A percentile compares a stretch with the other conserved stretches of the same genome.
Conservation (phyloP, 2,329 filamentous ascomycete genomes). For the Cordyceps sp. region DNA sequence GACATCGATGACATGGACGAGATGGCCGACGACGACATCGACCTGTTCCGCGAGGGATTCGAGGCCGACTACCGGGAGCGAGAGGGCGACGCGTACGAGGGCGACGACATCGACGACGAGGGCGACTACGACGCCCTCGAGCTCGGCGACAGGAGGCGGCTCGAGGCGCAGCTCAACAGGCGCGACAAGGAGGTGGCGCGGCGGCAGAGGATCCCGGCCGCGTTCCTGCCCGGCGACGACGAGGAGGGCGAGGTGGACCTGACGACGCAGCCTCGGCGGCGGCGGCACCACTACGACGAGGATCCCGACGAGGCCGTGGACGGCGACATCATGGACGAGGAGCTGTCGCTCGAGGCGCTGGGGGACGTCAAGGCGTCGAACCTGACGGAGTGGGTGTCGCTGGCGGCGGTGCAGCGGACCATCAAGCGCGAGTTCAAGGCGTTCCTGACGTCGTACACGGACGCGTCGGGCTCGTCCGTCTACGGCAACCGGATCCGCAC, state of each 20-base stretch:
- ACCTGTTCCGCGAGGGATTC: slow-evolving; percentile 59
- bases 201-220: slow-evolving; percentile 49
- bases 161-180: slow-evolving; percentile 58
- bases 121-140: slow-evolving; percentile 58
- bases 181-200: slow-evolving; percentile 58
- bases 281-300: slow-evolving; percentile 85
- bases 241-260: slow-evolving; percentile 75
- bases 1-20: slow-evolving; percentile 67
- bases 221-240: slow-evolving; percentile 66
- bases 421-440: slow-evolving; percentile 95
- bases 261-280: slow-evolving; percentile 67
- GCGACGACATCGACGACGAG: slow-evolving; percentile 60
- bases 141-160: slow-evolving; percentile 45
- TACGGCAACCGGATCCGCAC: slow-evolving; percentile 90
- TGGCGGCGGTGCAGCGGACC: slow-evolving; percentile 76
- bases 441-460: slow-evolving; percentile 91
- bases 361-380: slow-evolving; percentile 87
- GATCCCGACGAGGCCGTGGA: slow-evolving; percentile 85
- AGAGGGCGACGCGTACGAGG: slow-evolving; percentile 53
- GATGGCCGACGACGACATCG: slow-evolving; percentile 65
- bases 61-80: slow-evolving; percentile 54
- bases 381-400: slow-evolving; percentile 87
- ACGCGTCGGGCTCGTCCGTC: slow-evolving; percentile 75
- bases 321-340: slow-evolving; percentile 88
- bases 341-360: slow-evolving; percentile 79